phyloP scores from a whole-genome alignment of 1,284 basidiomycete genomes.

The Sanghuangporus weigelae region DNA sequence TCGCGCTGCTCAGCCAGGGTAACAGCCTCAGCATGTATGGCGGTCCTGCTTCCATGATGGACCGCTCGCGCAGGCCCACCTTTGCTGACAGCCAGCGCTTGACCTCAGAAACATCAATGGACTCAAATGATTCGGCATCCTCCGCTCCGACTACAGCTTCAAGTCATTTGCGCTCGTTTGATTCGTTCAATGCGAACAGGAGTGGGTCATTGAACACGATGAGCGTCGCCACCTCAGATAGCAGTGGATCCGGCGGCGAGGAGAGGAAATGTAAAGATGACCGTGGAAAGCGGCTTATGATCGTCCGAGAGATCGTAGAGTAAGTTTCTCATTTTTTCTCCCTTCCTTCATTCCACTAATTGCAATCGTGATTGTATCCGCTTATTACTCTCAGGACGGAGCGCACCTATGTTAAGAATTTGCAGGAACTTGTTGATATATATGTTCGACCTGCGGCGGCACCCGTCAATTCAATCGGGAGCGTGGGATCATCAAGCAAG shows the following conservation, averaged over 20 bases:
- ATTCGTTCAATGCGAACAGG: slow-evolving; percentile 52
- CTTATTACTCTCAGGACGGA: slow-evolving; percentile 65
- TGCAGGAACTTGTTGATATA: slow-evolving; percentile 91
- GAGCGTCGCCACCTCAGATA: slow-evolving; percentile 72
- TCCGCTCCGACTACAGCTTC: slow-evolving; percentile 33
- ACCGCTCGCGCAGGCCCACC: slow-evolving; percentile 59
- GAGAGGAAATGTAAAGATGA: slow-evolving; percentile 88
- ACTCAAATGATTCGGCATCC: slow-evolving; percentile 24
- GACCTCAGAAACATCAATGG: slow-evolving; percentile 37
- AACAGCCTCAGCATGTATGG: slow-evolving; percentile 52
- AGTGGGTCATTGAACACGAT: slow-evolving; percentile 59
- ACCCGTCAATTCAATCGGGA: slow-evolving; percentile 62
- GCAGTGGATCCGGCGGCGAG: slow-evolving; percentile 53
- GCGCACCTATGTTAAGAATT: slow-evolving; percentile 88
- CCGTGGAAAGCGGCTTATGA: slow-evolving; percentile 70
- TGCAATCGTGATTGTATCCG: slow-evolving; percentile 19
- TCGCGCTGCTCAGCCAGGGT: slow-evolving; percentile 53
- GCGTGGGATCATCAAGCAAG: slow-evolving; percentile 58
- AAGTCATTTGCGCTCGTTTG: slow-evolving; percentile 55
- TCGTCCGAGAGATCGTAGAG: slow-evolving; percentile 84
- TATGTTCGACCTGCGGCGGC: slow-evolving; percentile 87
- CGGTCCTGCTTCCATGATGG: slow-evolving; percentile 36
- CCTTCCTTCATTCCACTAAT: background rate
- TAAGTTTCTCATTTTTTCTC: slow-evolving; percentile 36
- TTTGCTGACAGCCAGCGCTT: slow-evolving; percentile 51